Conservation (phyloP, 2,329 filamentous ascomycete genomes). For the Shiraia sp. region DNA sequence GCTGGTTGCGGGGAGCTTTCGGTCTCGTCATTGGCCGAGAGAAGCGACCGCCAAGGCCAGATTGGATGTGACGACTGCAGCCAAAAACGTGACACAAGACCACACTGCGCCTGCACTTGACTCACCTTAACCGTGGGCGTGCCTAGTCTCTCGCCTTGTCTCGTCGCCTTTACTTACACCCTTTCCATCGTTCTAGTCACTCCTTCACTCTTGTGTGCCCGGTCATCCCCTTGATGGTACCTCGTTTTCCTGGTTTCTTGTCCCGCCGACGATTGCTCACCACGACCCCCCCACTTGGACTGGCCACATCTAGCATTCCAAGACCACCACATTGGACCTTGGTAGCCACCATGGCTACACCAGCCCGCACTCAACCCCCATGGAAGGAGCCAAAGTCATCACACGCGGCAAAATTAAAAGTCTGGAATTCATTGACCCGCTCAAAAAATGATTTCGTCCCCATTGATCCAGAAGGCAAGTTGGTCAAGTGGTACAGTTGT, state of each 20-base stretch:
- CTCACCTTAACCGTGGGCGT: conserved; percentile 29
- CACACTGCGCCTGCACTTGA: conserved; percentile 18
- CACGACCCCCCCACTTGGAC: conserved; percentile 23
- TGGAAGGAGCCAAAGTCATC: conserved; percentile 44
- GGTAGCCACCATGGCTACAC: conserved; percentile 36
- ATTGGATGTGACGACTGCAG: conserved; percentile 18
- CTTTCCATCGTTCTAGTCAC: conserved; percentile 11
- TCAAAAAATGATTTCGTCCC: conserved; percentile 75
- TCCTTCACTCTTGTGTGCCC: conserved; percentile 13
- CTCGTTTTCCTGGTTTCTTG: conserved; percentile 25
- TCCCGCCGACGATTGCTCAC: conserved; percentile 31
- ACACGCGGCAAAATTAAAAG: conserved; percentile 62
- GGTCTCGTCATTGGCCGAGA: conserved; percentile 27
- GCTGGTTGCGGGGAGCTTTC: conserved; percentile 33
- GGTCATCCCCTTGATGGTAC: conserved; percentile 37
- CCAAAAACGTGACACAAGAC: conserved; percentile 28
- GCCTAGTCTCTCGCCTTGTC: conserved; percentile 17
- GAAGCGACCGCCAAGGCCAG: conserved; percentile 32
- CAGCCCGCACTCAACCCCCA: conserved; percentile 43
- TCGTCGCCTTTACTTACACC: conserved; percentile 6
- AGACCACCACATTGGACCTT: conserved; percentile 12
- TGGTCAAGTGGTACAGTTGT: conserved; percentile 86
- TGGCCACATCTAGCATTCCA: conserved; percentile 17
- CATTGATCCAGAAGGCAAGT: conserved; percentile 66
- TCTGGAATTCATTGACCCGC: conserved; percentile 81